Evolutionary conservation across 495 filamentous ascomycete genomes (phyloP), one percentile per base, ranked within the genome.

Genomic region (Penicillium paxilli): DNA sequence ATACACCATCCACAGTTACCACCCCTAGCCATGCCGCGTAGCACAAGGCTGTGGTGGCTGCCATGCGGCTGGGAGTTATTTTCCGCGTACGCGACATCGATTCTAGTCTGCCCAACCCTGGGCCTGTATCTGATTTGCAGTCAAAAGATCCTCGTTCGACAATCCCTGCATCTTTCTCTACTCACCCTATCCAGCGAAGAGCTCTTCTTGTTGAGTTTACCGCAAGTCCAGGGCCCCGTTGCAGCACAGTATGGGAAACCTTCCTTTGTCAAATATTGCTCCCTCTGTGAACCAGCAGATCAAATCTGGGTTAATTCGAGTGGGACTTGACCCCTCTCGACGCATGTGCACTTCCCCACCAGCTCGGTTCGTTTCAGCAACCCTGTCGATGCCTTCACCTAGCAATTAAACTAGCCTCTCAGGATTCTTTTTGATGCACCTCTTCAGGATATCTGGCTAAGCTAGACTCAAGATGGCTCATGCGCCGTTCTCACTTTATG

Each of bases 51-150:
- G 32, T 58, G 61, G 60, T 63, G 53, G 64, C 58, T 58, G 58
- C 58, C 64, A 67, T 67, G 58, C 56, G 51, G 33, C 47, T 57
- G 47, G 55, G 48, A 48, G 24, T 55, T 55, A 54, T 64, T 61
- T 59, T 57, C 61, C 51, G 47, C 44, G 24, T 35, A 42, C 40
- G 52, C 45, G 47, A 55, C 55, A 51, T 52, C 42, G 24, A 47
- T 26, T 47, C 46, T 46, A 26, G 33, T 47, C 24, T 55, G 51
- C 47, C 32, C 47, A 42, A 49, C 50, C 14, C 41, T 54, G 32
- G 41, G 23, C 16, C 40, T 22, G 52, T 23, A 17, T 47, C 26
- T 62, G 44, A 56, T 64, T 64, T 49, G 61, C 21, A 23, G 20
- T 41, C 14, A 23, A 28, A 44, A 20, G 45, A 54, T 32, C 23